phyloP scores from a whole-genome alignment of 2,329 filamentous ascomycete species.

The Fonsecaea erecta region DNA sequence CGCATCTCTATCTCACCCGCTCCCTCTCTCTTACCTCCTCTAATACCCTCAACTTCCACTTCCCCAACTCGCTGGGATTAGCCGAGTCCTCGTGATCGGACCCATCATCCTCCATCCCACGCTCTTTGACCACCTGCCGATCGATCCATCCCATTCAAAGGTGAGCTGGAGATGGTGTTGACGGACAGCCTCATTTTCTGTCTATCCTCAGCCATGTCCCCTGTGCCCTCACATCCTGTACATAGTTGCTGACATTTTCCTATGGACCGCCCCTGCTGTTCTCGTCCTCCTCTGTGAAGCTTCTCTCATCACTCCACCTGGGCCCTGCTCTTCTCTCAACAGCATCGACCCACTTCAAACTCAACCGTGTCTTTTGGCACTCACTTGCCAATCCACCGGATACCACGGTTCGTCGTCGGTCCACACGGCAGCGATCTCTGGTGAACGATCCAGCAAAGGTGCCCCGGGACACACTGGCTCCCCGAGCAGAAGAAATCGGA shows the following conservation, averaged over 20 bases:
- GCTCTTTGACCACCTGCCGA: not conserved
- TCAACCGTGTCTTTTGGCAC: not conserved
- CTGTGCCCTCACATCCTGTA: not conserved
- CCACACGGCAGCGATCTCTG: not conserved
- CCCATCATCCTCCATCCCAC: constrained; percentile 1
- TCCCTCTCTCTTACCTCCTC: not conserved
- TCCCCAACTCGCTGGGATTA: not conserved
- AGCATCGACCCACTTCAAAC: not conserved
- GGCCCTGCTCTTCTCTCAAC: not conserved
- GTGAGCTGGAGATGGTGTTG: not conserved
- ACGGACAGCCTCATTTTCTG: not conserved
- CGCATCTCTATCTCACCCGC: not conserved
- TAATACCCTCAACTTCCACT: not conserved
- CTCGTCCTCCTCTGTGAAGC: not conserved
- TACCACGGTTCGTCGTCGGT: constrained; percentile 6
- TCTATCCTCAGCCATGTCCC: not conserved
- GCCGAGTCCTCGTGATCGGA: constrained; percentile 4
- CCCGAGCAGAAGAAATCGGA: not conserved
- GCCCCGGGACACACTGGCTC: too few species aligned
- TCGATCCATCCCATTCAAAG: not conserved
- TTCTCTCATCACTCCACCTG: not conserved
- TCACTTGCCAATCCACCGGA: not conserved
- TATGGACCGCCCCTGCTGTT: not conserved
- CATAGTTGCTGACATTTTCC: not conserved
- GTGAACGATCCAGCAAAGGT: not conserved